A percentile compares a stretch with the other conserved stretches of the same genome.
Conservation (phyloP, 2,329 filamentous ascomycete species). For the Dryadomyces quercus-mongolicae region DNA sequence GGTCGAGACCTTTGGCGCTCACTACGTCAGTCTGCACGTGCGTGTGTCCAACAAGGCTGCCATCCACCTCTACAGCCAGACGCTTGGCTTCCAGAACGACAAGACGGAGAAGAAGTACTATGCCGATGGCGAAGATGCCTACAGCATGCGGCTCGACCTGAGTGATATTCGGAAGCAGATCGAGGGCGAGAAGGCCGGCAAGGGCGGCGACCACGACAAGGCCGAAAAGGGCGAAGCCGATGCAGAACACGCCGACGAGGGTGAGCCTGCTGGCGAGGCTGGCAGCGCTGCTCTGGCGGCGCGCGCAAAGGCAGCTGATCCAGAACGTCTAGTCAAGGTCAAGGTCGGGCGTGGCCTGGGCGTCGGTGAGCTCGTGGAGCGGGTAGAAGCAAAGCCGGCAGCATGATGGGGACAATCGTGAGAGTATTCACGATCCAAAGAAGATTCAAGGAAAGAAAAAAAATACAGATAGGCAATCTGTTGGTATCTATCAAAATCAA, state of each 20-base stretch:
- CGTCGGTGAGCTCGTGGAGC: constrained; percentile 67
- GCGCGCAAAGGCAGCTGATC: constrained; percentile 11
- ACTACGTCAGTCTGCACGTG: constrained; percentile 93
- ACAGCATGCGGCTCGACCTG: constrained; percentile 83
- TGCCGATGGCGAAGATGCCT: constrained; percentile 94
- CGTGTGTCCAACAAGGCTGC: constrained; percentile 88
- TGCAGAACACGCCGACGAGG: constrained; percentile 41
- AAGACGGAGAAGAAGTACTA: constrained; percentile 88
- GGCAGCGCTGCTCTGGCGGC: constrained; percentile 24
- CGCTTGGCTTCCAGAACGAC: constrained; percentile 76
- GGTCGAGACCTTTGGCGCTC: constrained; percentile 84
- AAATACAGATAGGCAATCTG: background rate
- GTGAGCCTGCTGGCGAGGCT: constrained; percentile 56
- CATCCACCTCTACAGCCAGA: constrained; percentile 84
- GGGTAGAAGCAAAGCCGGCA: constrained; percentile 44
- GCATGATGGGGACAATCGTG: background rate
- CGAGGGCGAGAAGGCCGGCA: constrained; percentile 25
- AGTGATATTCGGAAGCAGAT: constrained; percentile 40
- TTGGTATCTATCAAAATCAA: no score
- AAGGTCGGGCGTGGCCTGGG: constrained; percentile 73
- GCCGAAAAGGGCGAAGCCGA: constrained; percentile 49
- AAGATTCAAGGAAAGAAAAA: background rate
- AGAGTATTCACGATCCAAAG: background rate
- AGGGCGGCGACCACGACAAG: constrained; percentile 14
- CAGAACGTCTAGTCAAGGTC: constrained; percentile 64